Base-by-base conservation (phyloP, 2,329 filamentous ascomycete species). In the Lecanosticta acicola region DNA sequence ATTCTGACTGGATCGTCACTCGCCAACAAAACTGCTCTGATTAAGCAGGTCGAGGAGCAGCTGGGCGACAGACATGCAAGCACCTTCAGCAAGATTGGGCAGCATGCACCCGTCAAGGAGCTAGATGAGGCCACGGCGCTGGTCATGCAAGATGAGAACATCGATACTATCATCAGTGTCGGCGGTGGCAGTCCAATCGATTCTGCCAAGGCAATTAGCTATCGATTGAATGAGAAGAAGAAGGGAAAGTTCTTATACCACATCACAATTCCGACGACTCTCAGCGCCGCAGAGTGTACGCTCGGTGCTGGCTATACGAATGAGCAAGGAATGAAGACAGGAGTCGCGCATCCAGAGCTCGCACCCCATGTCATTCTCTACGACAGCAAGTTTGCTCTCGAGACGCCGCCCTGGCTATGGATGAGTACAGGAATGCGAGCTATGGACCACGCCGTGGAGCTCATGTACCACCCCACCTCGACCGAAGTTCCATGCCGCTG, bases 101-200 rank as follows among this genome's bases (percentile, higher is more conserved):
- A 79, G 53, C 76, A 79, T 59, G 75, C 75, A 2, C 76, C 76
- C 1, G 65, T 78, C n/a, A 71, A 71, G 3, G 64, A 78, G 36
- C 65, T 79, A 1, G 75, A 77, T 54, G 67, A 75, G 54, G 75
- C 76, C 1, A 75, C 73, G 1, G 61, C 70, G 10, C 53, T 70
- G 1, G 72, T 79, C 4, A 52, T 65, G 36, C 62, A 68, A 13
- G 72, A 77, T 49, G 38, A 55, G 1, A 63, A 54, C 26, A 72
- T 79, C 41, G 76, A 79, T 56, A 78, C 75, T 0, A 69, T 80
- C 36, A 75, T 80, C 47, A 70, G 66, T 35, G 70, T 80, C 14
- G 77, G 76, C 4, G 77, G 77, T 13, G 77, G 77, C 21, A 71
- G 66, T 13, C 76, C 76, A 1, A 79, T 80, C 48, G 76, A 79